Evolutionary conservation across 805 yeast genomes (phyloP), one percentile per base, ranked within the genome.

Genomic region (Teunomyces aglyptinius): DNA sequence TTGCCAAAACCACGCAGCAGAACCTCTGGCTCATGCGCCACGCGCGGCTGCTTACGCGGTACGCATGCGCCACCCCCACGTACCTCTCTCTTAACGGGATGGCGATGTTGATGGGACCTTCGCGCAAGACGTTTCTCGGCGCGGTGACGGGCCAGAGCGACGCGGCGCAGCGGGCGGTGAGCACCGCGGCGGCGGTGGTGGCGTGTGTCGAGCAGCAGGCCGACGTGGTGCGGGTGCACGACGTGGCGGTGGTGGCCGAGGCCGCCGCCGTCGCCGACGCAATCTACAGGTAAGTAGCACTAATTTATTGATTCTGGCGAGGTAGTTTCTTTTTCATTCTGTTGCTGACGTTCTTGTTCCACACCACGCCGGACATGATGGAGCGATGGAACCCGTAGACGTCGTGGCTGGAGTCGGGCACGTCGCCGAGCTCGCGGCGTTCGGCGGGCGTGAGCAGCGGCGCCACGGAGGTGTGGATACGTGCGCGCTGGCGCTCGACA

Each of bases 141-240:
- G 74, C 78, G 0, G 67, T 89, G 27, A 84, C 90, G 0, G 80
- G 78, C 6, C 83, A 78, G 46, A 63, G 67, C 2, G 68, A 59
- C 1, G 81, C 96, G 1, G 50, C 63, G 0, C 82, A 82, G n/a
- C 75, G 98, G 47, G 81, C 81, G 1, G 67, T 81, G 41, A 92
- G 95, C 10, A 89, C 97, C 0, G 82, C 83, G 7, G 87, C 96
- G 0, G 73, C 89, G 0, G 78, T 86, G 2, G 76, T 86, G 50
- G 83, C 95, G 0, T 80, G 94, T 51, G 76, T 89, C 31, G 84
- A 85, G 10, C 83, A 79, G 55, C 83, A 85, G 1, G 75, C 88
- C 0, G 92, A 90, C 61, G 82, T 94, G 16, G 87, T 92, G 1
- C 71, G 99, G 39, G 96, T 91, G 3, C 99, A 92, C 63, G 95